Evolutionary conservation across 495 filamentous ascomycete species (phyloP), one percentile per base, ranked within the genome.

Genomic region (Acidiella bohemica): DNA sequence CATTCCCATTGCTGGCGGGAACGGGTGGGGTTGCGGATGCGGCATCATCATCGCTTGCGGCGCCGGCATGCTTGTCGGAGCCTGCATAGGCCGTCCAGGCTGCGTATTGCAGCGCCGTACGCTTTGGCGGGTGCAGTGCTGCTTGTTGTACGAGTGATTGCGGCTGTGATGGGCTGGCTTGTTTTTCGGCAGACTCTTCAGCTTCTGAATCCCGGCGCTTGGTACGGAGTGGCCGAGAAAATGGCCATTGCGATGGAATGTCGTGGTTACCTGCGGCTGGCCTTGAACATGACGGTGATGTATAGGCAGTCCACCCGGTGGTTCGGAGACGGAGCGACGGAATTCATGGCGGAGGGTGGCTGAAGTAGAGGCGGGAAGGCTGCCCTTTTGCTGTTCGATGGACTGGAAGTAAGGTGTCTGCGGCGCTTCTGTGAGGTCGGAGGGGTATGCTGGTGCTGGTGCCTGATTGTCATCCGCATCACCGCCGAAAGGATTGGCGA

Each of bases 291-390:
- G 39, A 9, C 9, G 22, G 18, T 46, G 36, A 11, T 41, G 38
- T 4, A 36, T 5, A 11, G 39, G 31, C 18, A 30, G 25, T 4
- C 20, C 36, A 17, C 22, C 42, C 2, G 42, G 47, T 19, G 48
- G 48, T 20, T 51, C 42, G 33, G 44, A 51, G 26, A 42, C 22
- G 14, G 48, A 51, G 26, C 48, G 48, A 21, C 35, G 32, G 37
- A 29, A 22, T 12, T 25, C 5, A 22, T 41, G 31, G 28, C 32
- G 36, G 36, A 32, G 23, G 18, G 6, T 14, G 37, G 30, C 19
- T 34, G 12, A 12, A 24, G 11, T 31, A 21, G 10, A 13, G 27
- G 37, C 13, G 25, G 24, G 25, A 18, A 24, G 35, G 22, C 8
- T 10, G 21, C 13, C 4, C 29, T 30, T 12, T 28, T 13, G 37